Evolutionary conservation across 257 asterid genomes (phyloP), one percentile per base, ranked within the genome.

Genomic region (Prunella vulgaris): DNA sequence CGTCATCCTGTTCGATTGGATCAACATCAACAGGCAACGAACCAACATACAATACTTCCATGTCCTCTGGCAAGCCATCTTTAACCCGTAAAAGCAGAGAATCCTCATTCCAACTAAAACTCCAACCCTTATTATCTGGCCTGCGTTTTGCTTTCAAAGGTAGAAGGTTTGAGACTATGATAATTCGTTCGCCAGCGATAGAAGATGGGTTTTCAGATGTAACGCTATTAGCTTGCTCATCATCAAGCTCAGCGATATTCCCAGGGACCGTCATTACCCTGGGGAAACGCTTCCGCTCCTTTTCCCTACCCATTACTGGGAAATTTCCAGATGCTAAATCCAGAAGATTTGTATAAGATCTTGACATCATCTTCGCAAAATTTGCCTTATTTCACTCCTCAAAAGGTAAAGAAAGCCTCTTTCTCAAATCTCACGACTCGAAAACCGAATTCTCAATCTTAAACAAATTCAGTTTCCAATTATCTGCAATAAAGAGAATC

Each of bases 191-290:
- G 75, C 87, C 87, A 64, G 87, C 92, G 35, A 87, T 28, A 4
- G 95, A 90, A 62, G 96, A 90, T 1, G 84, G 89, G 69, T 87
- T 86, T 72, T 90, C 95, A 27, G 97, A 90, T 21, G 91, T 66
- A 68, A 90, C 91, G 76, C 96, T 90, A 42, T 63, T 65, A 25
- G 89, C 81, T 75, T 79, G 93, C 76, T 87, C 96, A 77, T 90
- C 95, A 49, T 90, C 96, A 5, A 90, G 79, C 84, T 87, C 95
- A 9, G 79, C 69, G n/a, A 87, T 84, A 78, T 84, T 87, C 69
- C 96, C 96, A 0, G 96, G 96, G 59, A 90, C 96, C 7, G 96
- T 90, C 96, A 90, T 90, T 49, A 85, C 90, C 82, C 93, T 80
- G 0, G 95, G 90, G 60, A 90, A 80, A 69, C 93, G 84, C 78